Percentiles rank a stretch among this genome's conserved stretches.
These are phyloP conservation scores for Calonectria honghensis DNA, from an alignment of 2,329 filamentous ascomycete species.

Conservation along the genomic window DNA sequence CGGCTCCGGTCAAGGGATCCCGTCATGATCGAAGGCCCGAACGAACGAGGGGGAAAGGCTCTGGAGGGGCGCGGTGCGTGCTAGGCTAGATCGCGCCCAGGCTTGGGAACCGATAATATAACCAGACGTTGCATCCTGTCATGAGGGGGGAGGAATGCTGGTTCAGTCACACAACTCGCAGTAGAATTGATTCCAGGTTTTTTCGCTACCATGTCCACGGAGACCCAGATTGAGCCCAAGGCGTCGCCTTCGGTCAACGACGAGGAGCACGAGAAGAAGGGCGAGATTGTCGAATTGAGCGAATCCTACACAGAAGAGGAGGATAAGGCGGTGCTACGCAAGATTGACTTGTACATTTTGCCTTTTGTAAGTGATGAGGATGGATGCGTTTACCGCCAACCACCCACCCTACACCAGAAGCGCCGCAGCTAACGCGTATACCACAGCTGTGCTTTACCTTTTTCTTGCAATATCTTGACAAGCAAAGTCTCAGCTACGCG, in stretches of 20 bases:
- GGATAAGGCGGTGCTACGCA: constrained; percentile 56
- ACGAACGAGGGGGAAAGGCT: not conserved
- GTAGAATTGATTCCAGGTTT: constrained; percentile 4
- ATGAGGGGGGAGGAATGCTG: constrained; percentile 10
- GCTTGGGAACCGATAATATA: constrained; percentile 36
- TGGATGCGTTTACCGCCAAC: not conserved
- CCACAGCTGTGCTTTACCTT: constrained; percentile 62
- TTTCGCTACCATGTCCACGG: constrained; percentile 9
- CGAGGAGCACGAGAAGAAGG: constrained; percentile 36
- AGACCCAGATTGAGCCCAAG: constrained; percentile 32
- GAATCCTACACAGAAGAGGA: constrained; percentile 54
- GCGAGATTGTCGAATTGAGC: constrained; percentile 37
- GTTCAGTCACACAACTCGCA: not conserved
- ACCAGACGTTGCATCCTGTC: constrained; percentile 33
- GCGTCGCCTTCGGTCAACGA: constrained; percentile 13
- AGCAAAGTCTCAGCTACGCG: constrained; percentile 70
- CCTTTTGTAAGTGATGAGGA: constrained; percentile 52
- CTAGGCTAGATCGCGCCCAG: not conserved
- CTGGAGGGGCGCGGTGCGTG: constrained; percentile 5
- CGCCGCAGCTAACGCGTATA: not conserved
- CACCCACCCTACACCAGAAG: not conserved
- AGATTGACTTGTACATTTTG: constrained; percentile 59
- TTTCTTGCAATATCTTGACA: constrained; percentile 68
- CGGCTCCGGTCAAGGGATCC: constrained; percentile 17
- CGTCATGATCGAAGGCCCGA: constrained; percentile 23